phyloP scores from a whole-genome alignment of 176 grass and related monocot species.

The Bonia amplexicaulis region DNA sequence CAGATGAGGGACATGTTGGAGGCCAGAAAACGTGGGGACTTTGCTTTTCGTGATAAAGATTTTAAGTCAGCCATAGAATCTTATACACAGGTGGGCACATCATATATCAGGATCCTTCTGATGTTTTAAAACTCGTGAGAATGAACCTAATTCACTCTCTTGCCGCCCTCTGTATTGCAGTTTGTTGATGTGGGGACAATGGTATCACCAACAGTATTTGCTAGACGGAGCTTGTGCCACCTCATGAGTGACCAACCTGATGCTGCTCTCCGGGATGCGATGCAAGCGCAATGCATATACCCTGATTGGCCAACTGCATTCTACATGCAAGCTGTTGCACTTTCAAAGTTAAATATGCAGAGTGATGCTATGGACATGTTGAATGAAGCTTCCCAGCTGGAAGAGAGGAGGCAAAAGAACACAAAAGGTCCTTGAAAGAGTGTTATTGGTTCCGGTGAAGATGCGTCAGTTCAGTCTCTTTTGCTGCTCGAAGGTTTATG shows the following conservation, averaged over 20 bases:
- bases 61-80: constrained; percentile 85
- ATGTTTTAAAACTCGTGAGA: not conserved
- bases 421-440: constrained; percentile 32
- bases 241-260: constrained; percentile 83
- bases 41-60: constrained; percentile 96
- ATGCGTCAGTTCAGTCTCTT: constrained; percentile 5
- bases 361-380: constrained; percentile 87
- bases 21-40: constrained; percentile 79
- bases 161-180: constrained; percentile 34
- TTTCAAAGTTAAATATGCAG: constrained; percentile 83
- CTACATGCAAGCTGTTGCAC: constrained; percentile 91
- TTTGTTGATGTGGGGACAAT: constrained; percentile 92
- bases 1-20: constrained; percentile 98
- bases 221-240: constrained; percentile 79
- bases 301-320: constrained; percentile 95
- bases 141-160: not conserved
- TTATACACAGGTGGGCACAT: constrained; percentile 63
- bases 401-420: constrained; percentile 76
- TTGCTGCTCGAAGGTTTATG: constrained; percentile 15
- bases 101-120: not conserved
- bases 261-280: constrained; percentile 79
- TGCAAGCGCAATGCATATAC: constrained; percentile 85
- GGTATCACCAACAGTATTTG: constrained; percentile 80
- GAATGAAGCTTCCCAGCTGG: constrained; percentile 70
- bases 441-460: not conserved